phyloP scores from a whole-genome alignment of 129 eudicot genomes.

The Dittrichia graveolens region DNA sequence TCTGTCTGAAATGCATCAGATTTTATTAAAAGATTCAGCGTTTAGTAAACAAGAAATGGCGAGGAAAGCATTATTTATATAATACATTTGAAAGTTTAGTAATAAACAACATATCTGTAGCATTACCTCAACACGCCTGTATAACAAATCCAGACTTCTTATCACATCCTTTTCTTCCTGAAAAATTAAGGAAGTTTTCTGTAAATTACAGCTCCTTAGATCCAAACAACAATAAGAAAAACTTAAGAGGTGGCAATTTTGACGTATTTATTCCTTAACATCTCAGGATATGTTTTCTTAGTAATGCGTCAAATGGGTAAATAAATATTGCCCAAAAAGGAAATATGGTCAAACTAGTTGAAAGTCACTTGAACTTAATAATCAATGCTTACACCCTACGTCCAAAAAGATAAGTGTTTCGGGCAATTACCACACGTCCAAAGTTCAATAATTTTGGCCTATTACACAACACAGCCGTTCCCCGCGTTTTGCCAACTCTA shows the following conservation, averaged over 20 bases:
- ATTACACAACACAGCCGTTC: neutral
- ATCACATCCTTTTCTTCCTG: slow-evolving; percentile 96
- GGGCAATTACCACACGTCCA: neutral
- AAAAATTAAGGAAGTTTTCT: slow-evolving; percentile 10
- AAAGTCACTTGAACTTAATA: too few relatives aligned
- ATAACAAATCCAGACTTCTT: slow-evolving; percentile 91
- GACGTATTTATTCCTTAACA: neutral
- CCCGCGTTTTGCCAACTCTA: too few relatives aligned
- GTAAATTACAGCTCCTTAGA: slow-evolving; percentile 15
- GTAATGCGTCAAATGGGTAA: neutral
- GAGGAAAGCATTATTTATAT: neutral
- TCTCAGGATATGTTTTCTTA: neutral
- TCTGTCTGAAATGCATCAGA: slow-evolving; percentile 53
- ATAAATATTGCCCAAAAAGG: neutral
- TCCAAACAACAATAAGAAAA: neutral
- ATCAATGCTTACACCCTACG: too few relatives aligned
- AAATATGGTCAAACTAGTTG: neutral
- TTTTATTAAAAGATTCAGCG: neutral
- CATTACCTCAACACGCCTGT: slow-evolving; percentile 94
- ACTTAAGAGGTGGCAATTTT: neutral
- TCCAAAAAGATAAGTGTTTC: too few relatives aligned
- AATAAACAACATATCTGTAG: neutral
- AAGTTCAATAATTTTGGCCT: neutral
- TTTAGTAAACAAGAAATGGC: slow-evolving; percentile 1
- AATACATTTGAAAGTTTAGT: too few relatives aligned